Evolutionary conservation across 1,139 yeast species (phyloP).

Genomic region (Kurtzmaniella natalensis): DNA sequence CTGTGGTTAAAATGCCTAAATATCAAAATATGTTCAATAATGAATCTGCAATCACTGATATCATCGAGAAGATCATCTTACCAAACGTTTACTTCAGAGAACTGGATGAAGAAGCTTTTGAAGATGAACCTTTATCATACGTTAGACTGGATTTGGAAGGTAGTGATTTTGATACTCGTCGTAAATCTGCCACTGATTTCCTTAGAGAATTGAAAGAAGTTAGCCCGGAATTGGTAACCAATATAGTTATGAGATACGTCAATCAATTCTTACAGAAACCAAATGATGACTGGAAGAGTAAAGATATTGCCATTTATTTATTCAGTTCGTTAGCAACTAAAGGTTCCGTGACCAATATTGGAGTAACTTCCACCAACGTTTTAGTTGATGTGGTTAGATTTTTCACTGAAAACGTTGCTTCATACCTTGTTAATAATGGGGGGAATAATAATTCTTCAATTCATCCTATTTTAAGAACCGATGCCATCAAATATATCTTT

Average conservation of each 20-base stretch:
- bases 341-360: slow-evolving; percentile 78
- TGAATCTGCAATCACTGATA: slow-evolving; percentile 66
- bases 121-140: slow-evolving; percentile 93
- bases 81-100: slow-evolving; percentile 86
- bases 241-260: slow-evolving; percentile 74
- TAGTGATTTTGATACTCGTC: slow-evolving; percentile 86
- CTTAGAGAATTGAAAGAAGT: slow-evolving; percentile 80
- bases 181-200: slow-evolving; percentile 89
- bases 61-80: slow-evolving; percentile 76
- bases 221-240: slow-evolving; percentile 70
- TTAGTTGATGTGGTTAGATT: slow-evolving; percentile 83
- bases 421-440: slow-evolving; percentile 45
- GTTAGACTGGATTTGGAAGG: slow-evolving; percentile 94
- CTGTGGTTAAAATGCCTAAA: slow-evolving; percentile 68
- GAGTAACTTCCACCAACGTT: slow-evolving; percentile 84
- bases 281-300: slow-evolving; percentile 64
- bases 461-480: slow-evolving; percentile 80
- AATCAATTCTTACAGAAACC: slow-evolving; percentile 50
- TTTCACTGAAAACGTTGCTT: slow-evolving; percentile 75
- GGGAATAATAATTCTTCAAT: slow-evolving; percentile 9
- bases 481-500: slow-evolving; percentile 87
- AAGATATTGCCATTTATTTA: slow-evolving; percentile 82
- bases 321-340: slow-evolving; percentile 89
- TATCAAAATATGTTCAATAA: slow-evolving; percentile 58
- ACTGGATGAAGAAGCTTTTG: slow-evolving; percentile 86